Conservation (phyloP, 208 protist species). For the Crithidia sp. region DNA sequence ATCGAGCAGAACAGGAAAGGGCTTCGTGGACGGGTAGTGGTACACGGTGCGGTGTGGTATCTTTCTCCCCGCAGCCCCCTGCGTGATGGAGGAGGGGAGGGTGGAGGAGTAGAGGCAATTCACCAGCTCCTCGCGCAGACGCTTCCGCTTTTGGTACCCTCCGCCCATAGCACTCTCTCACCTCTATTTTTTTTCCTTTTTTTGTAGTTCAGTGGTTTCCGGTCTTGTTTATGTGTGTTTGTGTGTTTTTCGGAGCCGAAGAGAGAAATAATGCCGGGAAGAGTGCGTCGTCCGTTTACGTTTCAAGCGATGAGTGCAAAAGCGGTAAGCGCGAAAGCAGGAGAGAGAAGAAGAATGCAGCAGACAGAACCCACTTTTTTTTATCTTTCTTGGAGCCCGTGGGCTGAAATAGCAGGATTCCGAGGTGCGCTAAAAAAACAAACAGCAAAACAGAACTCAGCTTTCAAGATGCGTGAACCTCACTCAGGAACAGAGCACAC, state of each 20-base stretch:
- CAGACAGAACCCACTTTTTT: background rate
- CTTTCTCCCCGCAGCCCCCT: constrained; percentile 2
- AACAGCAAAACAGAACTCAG: too few species aligned
- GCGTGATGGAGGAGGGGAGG: background rate
- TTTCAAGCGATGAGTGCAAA: too few species aligned
- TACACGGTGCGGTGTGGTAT: constrained; percentile 43
- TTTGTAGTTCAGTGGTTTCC: too few species aligned
- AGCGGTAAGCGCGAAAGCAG: too few species aligned
- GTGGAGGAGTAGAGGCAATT: constrained; percentile 22
- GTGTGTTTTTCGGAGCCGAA: background rate
- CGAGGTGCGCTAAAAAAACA: background rate
- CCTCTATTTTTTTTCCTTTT: too few species aligned
- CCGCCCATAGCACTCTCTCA: constrained; percentile 1
- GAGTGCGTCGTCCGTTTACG: too few species aligned
- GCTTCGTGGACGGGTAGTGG: constrained; percentile 80
- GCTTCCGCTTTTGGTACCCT: constrained; percentile 38
- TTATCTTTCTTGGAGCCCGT: background rate
- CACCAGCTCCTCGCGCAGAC: constrained; percentile 35
- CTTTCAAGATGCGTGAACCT: too few species aligned
- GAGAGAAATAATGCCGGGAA: too few species aligned
- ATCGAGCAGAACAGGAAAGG: constrained; percentile 77
- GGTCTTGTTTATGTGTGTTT: background rate
- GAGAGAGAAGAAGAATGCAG: too few species aligned
- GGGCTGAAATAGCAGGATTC: background rate
- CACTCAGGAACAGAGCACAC: too few species aligned